Evolutionary conservation across 768 basidiomycete genomes (phyloP), one percentile per base, ranked within the genome.

Genomic region (Serendipita vermifera): DNA sequence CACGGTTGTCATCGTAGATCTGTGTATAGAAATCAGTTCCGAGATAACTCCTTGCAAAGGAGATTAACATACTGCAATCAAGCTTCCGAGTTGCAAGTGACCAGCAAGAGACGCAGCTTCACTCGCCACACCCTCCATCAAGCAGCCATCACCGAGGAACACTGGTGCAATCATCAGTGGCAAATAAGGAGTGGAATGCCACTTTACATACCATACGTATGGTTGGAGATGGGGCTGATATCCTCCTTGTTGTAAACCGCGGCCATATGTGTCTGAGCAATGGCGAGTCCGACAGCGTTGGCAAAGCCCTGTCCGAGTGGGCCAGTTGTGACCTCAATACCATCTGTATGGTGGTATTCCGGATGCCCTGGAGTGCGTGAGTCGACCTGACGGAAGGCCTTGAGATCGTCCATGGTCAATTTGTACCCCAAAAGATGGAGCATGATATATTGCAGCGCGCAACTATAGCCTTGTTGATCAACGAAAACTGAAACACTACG

Each of bases 1-100:
- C 65, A 90, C 87, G 86, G 73, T 97, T 96, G 72, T 96, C 91
- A 65, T 97, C 93, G 70, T 93, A 96, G 65, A 96, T 75, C 87
- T 87, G 54, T 5, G 39, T 40, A 41, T 27, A 54, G 20, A 33
- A 2, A 59, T 70, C 32, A 67, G 46, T 38, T n/a, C 35, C 26
- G 32, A 70, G 59, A 40, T 55, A 27, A 22, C 54, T 22, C 33
- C 48, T 61, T 17, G 14, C 13, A 57, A 54, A 57, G 57, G 58
- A 33, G 29, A 55, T 55, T 40, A 55, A 55, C 62, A 59, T 54
- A 88, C 86, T 57, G 86, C 87, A 64, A 97, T 83, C 64, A 97
- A 75, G 71, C 93, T 96, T 56, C 88, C 91, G 38, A 97, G 79
- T 68, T 91, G 83, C 64, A 96, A 77, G 72, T 97, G 93, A 60